These are phyloP conservation scores for Zymoseptoria ardabiliae DNA, from an alignment of 2,329 filamentous ascomycete genomes.

Conservation along the genomic window DNA sequence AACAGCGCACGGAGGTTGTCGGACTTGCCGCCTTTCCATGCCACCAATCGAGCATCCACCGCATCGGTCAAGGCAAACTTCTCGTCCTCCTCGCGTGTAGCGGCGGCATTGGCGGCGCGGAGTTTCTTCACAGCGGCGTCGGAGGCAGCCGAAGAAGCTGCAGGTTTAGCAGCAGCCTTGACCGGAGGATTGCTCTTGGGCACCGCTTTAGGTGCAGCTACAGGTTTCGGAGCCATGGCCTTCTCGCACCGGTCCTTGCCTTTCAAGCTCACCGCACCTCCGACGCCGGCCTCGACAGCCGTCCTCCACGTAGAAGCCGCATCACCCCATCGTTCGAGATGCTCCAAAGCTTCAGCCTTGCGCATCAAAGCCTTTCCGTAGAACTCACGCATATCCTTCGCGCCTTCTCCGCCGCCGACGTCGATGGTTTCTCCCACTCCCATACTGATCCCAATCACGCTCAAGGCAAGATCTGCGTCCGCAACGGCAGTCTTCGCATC, in stretches of 20 bases:
- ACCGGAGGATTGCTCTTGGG: slow-evolving; percentile 41
- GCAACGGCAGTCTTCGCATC: slow-evolving; percentile 79
- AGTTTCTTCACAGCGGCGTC: slow-evolving; percentile 73
- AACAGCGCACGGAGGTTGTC: slow-evolving; percentile 87
- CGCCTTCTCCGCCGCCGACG: slow-evolving; percentile 50
- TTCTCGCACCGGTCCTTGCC: slow-evolving; percentile 86
- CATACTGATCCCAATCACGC: slow-evolving; percentile 68
- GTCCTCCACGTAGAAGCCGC: slow-evolving; percentile 72
- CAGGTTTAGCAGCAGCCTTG: slow-evolving; percentile 41
- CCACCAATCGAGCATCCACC: slow-evolving; percentile 69
- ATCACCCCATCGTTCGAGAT: slow-evolving; percentile 89
- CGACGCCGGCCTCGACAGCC: slow-evolving; percentile 76
- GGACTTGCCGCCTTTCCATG: slow-evolving; percentile 85
- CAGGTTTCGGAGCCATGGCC: slow-evolving; percentile 48
- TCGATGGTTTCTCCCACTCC: slow-evolving; percentile 76
- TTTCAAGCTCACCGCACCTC: slow-evolving; percentile 75
- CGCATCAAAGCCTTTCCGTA: slow-evolving; percentile 89
- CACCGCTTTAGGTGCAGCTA: slow-evolving; percentile 51
- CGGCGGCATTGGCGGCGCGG: slow-evolving; percentile 75
- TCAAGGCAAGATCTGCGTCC: slow-evolving; percentile 75
- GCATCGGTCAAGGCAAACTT: slow-evolving; percentile 82
- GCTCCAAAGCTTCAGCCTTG: slow-evolving; percentile 91
- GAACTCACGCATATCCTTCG: slow-evolving; percentile 84
- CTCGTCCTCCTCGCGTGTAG: slow-evolving; percentile 82
- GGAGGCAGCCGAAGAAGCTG: slow-evolving; percentile 31